phyloP scores from a whole-genome alignment of 2,329 filamentous ascomycete genomes.

The Nigrospora oryzae region DNA sequence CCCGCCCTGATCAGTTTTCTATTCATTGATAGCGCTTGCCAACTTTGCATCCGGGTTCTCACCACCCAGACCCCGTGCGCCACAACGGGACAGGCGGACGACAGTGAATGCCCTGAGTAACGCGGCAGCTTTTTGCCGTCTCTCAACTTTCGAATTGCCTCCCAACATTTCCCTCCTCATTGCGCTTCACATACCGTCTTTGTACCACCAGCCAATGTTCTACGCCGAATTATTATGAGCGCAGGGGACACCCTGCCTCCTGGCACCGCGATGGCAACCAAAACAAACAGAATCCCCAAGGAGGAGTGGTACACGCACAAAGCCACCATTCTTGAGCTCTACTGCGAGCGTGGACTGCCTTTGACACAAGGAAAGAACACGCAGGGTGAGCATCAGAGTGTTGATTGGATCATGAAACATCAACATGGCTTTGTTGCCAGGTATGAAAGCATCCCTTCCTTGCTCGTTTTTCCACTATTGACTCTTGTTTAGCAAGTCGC shows the following conservation, averaged over 20 bases:
- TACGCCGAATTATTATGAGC: neutral
- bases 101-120: too few relatives aligned
- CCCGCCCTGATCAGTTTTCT: too few relatives aligned
- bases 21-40: neutral
- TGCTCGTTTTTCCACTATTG: too few relatives aligned
- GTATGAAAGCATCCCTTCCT: neutral
- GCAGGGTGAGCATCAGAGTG: neutral
- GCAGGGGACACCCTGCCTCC: neutral
- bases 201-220: too few relatives aligned
- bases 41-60: neutral
- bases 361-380: neutral
- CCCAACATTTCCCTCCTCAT: too few relatives aligned
- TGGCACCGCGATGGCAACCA: neutral
- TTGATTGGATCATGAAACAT: neutral
- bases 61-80: neutral
- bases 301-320: neutral
- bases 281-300: neutral
- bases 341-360: neutral
- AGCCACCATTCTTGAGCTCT: neutral
- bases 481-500: neutral
- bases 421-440: neutral
- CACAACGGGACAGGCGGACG: too few relatives aligned
- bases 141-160: too few relatives aligned
- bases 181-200: too few relatives aligned
- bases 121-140: too few relatives aligned